Evolutionary conservation across 140 eudicot genomes (phyloP), one percentile per base, ranked within the genome.

Genomic region (Ambrosia hybrid): DNA sequence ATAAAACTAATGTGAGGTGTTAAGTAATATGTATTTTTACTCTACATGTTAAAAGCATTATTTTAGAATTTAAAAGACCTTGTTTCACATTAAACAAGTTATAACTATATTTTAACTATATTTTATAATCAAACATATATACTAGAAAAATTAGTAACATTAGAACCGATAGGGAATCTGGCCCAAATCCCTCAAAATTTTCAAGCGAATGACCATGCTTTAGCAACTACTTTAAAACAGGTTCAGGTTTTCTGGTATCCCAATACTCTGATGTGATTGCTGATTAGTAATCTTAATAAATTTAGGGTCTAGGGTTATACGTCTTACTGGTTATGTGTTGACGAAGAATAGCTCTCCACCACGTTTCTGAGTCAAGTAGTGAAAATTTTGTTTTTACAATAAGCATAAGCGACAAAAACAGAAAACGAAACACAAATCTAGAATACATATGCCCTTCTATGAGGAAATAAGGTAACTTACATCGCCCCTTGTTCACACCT

Each of bases 311-410:
- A 39, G 45, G 45, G 45, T 39, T 6, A 39, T 39, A 6, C 0
- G 73, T 61, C 91, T 84, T 89, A 86, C 96, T 38, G 65, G 59
- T 72, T 73, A 49, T 75, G 46, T 53, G 71, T 72, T n/a, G 86
- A 68, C 4, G 83, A 69, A 38, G 95, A 86, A 75, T 78, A 82
- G 79, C 96, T 78, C 82, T 86, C 96, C 76, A 89, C 89, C 36
- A 83, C 61, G 85, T 89, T 89, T 80, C 96, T 89, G 89, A 12
- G 55, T 57, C 49, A 69, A 69, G 43, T 38, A 71, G 56, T 30
- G 21, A 63, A 77, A 57, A 62, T 2, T 51, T 74, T 37, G 46
- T 74, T 63, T 39, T 4, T 37, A 65, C 34, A 52, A 68, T 16
- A 73, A 11, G 52, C 13, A 51, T 8, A 46, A 8, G 7, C 2